Conservation (phyloP, 2,329 filamentous ascomycete genomes). For the Diaporthe citrichinensis region DNA sequence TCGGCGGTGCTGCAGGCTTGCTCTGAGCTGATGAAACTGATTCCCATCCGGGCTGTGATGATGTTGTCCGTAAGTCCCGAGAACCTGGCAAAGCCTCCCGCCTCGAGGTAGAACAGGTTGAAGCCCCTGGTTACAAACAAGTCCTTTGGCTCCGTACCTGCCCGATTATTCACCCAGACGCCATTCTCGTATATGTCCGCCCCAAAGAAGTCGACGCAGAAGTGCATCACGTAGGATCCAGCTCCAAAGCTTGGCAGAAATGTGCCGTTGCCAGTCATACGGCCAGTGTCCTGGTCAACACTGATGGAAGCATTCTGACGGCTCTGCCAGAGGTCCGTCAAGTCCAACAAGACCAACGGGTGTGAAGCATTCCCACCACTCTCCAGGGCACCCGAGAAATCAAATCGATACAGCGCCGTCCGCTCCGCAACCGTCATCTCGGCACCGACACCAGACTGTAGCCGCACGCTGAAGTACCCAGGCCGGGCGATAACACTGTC, state of each 20-base stretch:
- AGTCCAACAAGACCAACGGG: conserved; percentile 71
- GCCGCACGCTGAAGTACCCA: conserved; percentile 71
- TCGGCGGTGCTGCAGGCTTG: conserved; percentile 75
- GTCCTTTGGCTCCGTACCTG: conserved; percentile 54
- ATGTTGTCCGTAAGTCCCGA: conserved; percentile 57
- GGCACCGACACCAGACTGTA: conserved; percentile 66
- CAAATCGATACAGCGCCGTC: conserved; percentile 73
- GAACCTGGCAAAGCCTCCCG: conserved; percentile 71
- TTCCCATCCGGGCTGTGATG: conserved; percentile 71
- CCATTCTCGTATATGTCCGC: conserved; percentile 54
- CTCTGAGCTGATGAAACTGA: conserved; percentile 73
- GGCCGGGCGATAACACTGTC: conserved; percentile 63
- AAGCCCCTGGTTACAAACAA: conserved; percentile 57
- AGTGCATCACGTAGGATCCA: conserved; percentile 69
- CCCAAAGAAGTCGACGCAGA: conserved; percentile 72
- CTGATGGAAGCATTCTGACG: conserved; percentile 63
- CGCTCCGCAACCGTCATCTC: conserved; percentile 74
- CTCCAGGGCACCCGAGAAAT: conserved; percentile 61
- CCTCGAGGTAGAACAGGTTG: conserved; percentile 58
- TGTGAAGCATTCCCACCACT: conserved; percentile 46
- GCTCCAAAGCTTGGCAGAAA: conserved; percentile 74
- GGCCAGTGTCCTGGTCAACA: conserved; percentile 64
- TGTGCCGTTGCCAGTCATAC: conserved; percentile 69
- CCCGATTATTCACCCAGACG: conserved; percentile 58
- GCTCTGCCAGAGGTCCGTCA: conserved; percentile 71